Evolutionary conservation across 2,329 filamentous ascomycete genomes (phyloP).

Genomic region (Botryotinia narcissicola): DNA sequence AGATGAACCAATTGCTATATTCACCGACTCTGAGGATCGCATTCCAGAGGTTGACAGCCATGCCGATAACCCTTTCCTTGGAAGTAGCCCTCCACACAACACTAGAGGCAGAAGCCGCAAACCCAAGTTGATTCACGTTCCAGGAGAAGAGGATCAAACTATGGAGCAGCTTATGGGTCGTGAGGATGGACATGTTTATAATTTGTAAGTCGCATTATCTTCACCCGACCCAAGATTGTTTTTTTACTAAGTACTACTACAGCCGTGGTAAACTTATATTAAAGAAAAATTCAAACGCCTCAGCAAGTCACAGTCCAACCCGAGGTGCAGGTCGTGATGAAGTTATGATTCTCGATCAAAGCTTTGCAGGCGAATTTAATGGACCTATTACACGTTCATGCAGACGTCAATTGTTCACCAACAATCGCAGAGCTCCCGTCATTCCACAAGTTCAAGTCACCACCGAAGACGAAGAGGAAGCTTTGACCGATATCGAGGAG

Average conservation of each 20-base stretch:
- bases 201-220: conserved; percentile 64
- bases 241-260: conserved; percentile 34
- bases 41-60: conserved; percentile 66
- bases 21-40: conserved; percentile 76
- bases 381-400: conserved; percentile 60
- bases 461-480: conserved; percentile 57
- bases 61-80: conserved; percentile 70
- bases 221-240: not conserved
- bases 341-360: conserved; percentile 39
- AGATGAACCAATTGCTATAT: conserved; percentile 63
- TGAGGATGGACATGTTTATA: conserved; percentile 70
- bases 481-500: conserved; percentile 50
- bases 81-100: conserved; percentile 39
- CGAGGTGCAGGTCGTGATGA: conserved; percentile 31
- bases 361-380: conserved; percentile 38
- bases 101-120: conserved; percentile 52
- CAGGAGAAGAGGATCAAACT: conserved; percentile 50
- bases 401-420: conserved; percentile 15
- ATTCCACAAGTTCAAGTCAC: conserved; percentile 59
- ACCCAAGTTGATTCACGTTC: conserved; percentile 51
- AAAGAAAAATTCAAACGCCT: conserved; percentile 49
- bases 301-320: conserved; percentile 24
- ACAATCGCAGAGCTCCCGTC: conserved; percentile 42
- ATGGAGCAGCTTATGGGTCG: conserved; percentile 59
- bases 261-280: conserved; percentile 80